Percentiles rank a stretch among this genome's conserved stretches.
Evolutionary conservation across 2,329 filamentous ascomycete genomes (phyloP).

Genomic region (Venturia carpophila): DNA sequence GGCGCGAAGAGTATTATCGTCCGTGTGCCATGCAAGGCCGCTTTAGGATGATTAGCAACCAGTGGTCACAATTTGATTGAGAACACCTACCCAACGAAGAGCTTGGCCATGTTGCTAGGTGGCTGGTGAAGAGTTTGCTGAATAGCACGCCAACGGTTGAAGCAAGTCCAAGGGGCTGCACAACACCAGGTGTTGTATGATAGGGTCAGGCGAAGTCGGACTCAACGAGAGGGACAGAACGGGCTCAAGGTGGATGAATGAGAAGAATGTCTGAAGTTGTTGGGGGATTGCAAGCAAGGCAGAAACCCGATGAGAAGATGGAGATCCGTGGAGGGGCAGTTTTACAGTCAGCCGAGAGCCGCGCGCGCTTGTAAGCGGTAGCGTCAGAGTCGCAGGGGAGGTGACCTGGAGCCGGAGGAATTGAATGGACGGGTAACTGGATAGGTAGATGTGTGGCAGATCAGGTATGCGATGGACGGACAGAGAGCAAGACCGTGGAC

Average conservation of each 20-base stretch:
- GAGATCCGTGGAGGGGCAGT: slow-evolving; percentile 4
- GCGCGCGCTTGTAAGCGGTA: slow-evolving; percentile 5
- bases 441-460: neutral
- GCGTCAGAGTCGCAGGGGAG: neutral
- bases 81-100: slow-evolving; percentile 78
- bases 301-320: slow-evolving; percentile 6
- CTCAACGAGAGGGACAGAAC: slow-evolving; percentile 6
- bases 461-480: neutral
- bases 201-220: neutral
- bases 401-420: neutral
- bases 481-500: neutral
- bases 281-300: slow-evolving; percentile 8
- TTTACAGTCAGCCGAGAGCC: slow-evolving; percentile 3
- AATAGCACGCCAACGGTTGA: neutral
- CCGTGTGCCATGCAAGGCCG: slow-evolving; percentile 97
- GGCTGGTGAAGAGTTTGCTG: neutral
- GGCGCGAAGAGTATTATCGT: slow-evolving; percentile 73
- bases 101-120: slow-evolving; percentile 65
- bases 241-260: neutral
- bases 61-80: neutral
- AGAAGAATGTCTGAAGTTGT: neutral
- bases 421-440: neutral
- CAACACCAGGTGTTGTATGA: neutral
- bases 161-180: no score
- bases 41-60: slow-evolving; percentile 39